Base-by-base conservation (phyloP, 208 protist species). In the Leptomonas seymouri region DNA sequence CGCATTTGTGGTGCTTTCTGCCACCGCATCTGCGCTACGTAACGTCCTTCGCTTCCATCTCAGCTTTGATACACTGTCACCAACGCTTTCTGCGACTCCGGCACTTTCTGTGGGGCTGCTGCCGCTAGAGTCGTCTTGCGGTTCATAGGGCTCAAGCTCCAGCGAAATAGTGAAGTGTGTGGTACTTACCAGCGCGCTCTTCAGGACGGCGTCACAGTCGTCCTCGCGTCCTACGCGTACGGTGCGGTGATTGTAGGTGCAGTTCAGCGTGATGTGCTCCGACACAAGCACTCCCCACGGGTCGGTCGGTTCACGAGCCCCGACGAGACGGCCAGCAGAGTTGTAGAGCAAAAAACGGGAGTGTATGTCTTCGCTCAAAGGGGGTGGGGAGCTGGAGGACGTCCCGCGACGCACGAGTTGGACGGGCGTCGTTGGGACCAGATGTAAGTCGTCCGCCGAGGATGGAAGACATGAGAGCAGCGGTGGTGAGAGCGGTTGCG, bases 91-190 rank as follows among this genome's bases (percentile, higher is more conserved):
- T 9, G 34, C 34, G 7, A 12, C 34, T 39, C 9, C 34, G 9
- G 34, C 51, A 28, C 36, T 4, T 49, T 49, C 45, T 21, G 45
- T 49, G 12, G 45, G 18, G 12, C 45, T 44, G 16, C 23, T 20
- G 21, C 23, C 30, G n/a, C 55, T 48, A 0, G 20, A 30, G 30
- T 30, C 53, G 30, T 53, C 21, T 6, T 55, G 46, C 9, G 46
- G 61, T 8, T 67, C 64, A 46, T 57, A 50, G 8, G 65, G 72
- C 62, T 91, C 83, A 18, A 81, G 64, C 62, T 81, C 77, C 12
- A 86, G 60, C 25, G 62, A 69, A 39, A 93, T 78, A 6, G 71
- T 78, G 63, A 90, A 93, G 65, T 93, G 87, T 20, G 79, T 56
- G 16, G 65, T 65, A 58, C 85, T 91, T 36, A 93, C 76, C 1